Evolutionary conservation across 352 stramenopile species (phyloP).

Genomic region (Globisporangium alternatum): DNA sequence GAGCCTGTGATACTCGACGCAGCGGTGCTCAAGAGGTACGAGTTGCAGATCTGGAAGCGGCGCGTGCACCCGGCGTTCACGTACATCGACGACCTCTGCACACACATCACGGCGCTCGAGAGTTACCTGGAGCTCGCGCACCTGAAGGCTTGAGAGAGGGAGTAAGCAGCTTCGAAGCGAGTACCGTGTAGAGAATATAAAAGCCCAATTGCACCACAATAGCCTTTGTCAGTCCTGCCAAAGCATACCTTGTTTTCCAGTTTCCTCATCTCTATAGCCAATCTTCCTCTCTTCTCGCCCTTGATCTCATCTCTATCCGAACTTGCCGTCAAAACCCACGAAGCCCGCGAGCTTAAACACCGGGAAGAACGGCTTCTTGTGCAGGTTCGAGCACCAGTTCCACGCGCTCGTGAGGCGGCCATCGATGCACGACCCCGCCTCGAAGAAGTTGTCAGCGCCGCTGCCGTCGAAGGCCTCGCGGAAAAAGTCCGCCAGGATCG

Average conservation of each 20-base stretch:
- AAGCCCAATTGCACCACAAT: neutral
- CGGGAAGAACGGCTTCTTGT: constrained; percentile 93
- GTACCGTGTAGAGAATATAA: neutral
- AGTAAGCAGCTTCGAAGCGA: neutral
- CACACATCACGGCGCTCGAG: constrained; percentile 62
- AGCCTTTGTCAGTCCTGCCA: too few relatives aligned
- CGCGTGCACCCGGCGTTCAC: constrained; percentile 43
- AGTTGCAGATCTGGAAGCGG: constrained; percentile 66
- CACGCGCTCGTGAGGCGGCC: constrained; percentile 95
- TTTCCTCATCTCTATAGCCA: neutral
- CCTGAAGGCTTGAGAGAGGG: constrained; percentile 35
- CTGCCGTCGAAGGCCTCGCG: constrained; percentile 95
- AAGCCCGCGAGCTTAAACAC: constrained; percentile 97
- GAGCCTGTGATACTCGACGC: constrained; percentile 16
- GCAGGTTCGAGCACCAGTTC: constrained; percentile 97
- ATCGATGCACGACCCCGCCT: constrained; percentile 95
- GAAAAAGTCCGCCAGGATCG: constrained; percentile 96
- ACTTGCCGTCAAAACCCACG: constrained; percentile 96
- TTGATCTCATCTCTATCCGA: constrained; percentile 46
- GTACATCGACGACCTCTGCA: constrained; percentile 61
- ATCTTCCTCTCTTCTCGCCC: neutral
- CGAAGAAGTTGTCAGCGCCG: constrained; percentile 94
- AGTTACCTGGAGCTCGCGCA: constrained; percentile 48
- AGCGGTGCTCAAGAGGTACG: constrained; percentile 45
- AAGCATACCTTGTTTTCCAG: neutral